These are phyloP conservation scores for Lavandula angustifolia DNA, from an alignment of 257 asterid genomes.

Conservation along the genomic window DNA sequence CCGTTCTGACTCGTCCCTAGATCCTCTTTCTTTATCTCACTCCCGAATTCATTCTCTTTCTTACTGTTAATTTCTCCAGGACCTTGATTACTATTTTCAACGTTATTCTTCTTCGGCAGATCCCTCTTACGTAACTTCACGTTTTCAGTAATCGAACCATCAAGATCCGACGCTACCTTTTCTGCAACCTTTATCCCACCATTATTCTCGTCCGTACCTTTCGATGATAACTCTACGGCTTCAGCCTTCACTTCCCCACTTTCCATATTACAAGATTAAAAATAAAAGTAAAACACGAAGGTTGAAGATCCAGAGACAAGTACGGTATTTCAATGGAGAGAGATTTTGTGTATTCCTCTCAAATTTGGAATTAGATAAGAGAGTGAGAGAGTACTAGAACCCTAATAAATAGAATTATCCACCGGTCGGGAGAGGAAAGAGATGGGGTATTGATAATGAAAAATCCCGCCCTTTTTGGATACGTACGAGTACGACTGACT, in stretches of 20 bases:
- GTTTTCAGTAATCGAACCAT: slow-evolving; percentile 8
- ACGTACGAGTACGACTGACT: too few species aligned
- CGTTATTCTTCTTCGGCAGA: not conserved
- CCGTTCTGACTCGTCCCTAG: not conserved
- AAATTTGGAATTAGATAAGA: too few species aligned
- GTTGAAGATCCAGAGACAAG: too few species aligned
- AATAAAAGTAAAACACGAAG: too few species aligned
- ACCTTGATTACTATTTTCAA: not conserved
- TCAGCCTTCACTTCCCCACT: slow-evolving; percentile 9
- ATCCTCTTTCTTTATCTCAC: slow-evolving; percentile 1
- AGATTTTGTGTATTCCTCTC: too few species aligned
- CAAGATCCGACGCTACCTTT: not conserved
- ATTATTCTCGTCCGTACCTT: not conserved
- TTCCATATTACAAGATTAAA: not conserved
- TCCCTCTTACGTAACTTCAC: not conserved
- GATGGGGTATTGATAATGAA: too few species aligned
- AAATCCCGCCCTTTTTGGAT: too few species aligned
- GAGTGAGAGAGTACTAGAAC: too few species aligned
- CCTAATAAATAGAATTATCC: too few species aligned
- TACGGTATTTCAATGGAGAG: too few species aligned
- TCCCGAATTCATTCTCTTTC: not conserved
- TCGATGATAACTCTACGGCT: not conserved
- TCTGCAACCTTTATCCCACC: not conserved
- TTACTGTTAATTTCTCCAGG: slow-evolving; percentile 5
- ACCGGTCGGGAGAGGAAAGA: too few species aligned